Conservation (phyloP, 306 rosid species). For the Oemleria cerasiformis region DNA sequence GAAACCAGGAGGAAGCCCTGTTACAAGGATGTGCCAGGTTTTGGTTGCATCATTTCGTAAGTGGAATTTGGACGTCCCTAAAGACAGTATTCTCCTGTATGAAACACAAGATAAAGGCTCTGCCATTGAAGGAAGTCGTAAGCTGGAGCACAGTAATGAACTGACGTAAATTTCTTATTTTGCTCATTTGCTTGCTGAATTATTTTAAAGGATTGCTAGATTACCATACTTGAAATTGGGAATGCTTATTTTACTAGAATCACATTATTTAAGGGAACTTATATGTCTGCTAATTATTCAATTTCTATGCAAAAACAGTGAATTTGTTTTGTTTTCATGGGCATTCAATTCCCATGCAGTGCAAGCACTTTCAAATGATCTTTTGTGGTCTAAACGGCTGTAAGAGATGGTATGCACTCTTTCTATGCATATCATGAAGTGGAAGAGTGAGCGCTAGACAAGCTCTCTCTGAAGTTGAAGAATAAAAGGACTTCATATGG, state of each 20-base stretch:
- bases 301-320: neutral
- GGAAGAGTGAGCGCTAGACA: no score
- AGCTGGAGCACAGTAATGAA: conserved; percentile 78
- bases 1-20: conserved; percentile 94
- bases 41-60: conserved; percentile 76
- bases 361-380: no score
- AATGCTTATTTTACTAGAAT: neutral
- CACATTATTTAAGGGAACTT: neutral
- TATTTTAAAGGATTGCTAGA: neutral
- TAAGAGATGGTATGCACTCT: neutral
- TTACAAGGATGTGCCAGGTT: conserved; percentile 97
- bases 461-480: no score
- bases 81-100: conserved; percentile 64
- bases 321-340: neutral
- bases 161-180: conserved; percentile 47
- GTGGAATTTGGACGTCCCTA: conserved; percentile 59
- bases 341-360: no score
- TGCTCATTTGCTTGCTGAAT: neutral
- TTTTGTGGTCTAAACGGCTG: neutral
- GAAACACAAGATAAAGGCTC: conserved; percentile 74
- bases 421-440: neutral
- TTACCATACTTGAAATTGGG: no score
- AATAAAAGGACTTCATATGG: no score
- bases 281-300: neutral
- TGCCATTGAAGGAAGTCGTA: conserved; percentile 95